Percentiles rank a stretch among this genome's conserved stretches.
These are phyloP conservation scores for Saccharomyces uvarum DNA, from an alignment of 1,139 yeast species.

Conservation along the genomic window DNA sequence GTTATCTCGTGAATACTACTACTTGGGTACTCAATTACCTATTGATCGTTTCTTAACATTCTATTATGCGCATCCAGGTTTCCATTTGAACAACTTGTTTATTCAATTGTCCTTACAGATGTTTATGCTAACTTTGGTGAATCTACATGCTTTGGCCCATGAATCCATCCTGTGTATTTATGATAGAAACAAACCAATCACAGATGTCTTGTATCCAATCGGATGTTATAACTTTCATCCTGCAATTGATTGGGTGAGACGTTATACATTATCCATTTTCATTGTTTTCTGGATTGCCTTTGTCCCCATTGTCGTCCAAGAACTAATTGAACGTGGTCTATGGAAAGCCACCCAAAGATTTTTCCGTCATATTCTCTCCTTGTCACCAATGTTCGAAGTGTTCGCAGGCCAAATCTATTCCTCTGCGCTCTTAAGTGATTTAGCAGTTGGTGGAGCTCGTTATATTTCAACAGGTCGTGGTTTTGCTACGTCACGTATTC, in stretches of 20 bases:
- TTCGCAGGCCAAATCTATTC: slow-evolving; percentile 97
- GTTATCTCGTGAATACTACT: slow-evolving; percentile 96
- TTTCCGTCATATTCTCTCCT: slow-evolving; percentile 75
- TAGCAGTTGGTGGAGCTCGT: slow-evolving; percentile 98
- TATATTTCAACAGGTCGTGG: slow-evolving; percentile 99
- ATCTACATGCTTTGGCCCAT: slow-evolving; percentile 84
- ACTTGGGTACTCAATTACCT: slow-evolving; percentile 94
- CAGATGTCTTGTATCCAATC: slow-evolving; percentile 73
- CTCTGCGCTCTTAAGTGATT: slow-evolving; percentile 78
- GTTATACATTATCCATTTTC: slow-evolving; percentile 94
- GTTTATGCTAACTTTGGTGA: slow-evolving; percentile 85
- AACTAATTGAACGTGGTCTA: slow-evolving; percentile 92
- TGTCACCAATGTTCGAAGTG: slow-evolving; percentile 96
- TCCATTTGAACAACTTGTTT: slow-evolving; percentile 94
- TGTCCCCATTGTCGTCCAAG: slow-evolving; percentile 93
- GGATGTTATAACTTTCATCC: slow-evolving; percentile 94
- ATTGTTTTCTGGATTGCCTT: slow-evolving; percentile 97
- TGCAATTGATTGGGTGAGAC: slow-evolving; percentile 92
- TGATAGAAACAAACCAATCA: slow-evolving; percentile 74
- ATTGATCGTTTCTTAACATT: slow-evolving; percentile 94
- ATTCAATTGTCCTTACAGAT: slow-evolving; percentile 90
- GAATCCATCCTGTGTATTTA: slow-evolving; percentile 82
- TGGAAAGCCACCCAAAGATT: slow-evolving; percentile 94
- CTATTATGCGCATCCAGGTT: slow-evolving; percentile 98
- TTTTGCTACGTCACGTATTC: slow-evolving; percentile 98